phyloP scores from a whole-genome alignment of 208 protist species.

The Naegleria lovaniensis region DNA sequence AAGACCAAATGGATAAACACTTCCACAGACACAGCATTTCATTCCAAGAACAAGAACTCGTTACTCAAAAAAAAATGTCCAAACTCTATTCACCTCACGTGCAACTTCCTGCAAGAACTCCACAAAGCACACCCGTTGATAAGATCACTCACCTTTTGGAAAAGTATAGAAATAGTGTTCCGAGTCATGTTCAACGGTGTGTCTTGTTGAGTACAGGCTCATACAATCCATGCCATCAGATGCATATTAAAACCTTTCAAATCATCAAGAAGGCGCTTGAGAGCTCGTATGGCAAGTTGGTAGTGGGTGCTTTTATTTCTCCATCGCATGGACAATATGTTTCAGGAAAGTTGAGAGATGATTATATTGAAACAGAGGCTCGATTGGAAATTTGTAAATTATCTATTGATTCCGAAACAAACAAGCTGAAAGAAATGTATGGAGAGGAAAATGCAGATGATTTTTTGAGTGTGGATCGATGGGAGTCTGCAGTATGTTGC shows the following conservation, averaged over 20 bases:
- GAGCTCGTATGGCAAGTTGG: background rate
- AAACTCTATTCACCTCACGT: no score
- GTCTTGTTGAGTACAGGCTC: background rate
- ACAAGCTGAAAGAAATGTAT: no score
- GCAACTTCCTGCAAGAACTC: no score
- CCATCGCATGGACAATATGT: constrained; percentile 2
- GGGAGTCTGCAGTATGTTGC: background rate
- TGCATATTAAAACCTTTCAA: background rate
- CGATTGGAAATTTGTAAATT: background rate
- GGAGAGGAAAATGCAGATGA: background rate
- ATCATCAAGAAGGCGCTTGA: background rate
- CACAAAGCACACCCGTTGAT: no score
- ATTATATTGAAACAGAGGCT: background rate
- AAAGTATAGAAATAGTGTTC: no score
- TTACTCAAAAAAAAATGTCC: no score
- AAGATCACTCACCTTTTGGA: no score
- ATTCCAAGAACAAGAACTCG: no score
- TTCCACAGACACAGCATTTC: no score
- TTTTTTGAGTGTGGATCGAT: background rate
- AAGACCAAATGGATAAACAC: no score
- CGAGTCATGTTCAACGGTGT: no score
- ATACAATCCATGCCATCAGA: background rate
- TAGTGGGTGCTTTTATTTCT: background rate
- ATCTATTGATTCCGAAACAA: background rate
- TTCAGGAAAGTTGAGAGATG: background rate